Percentiles rank a stretch among this genome's conserved stretches.
These are phyloP conservation scores for Amanita thiersii DNA, from an alignment of 768 basidiomycete species.

Conservation along the genomic window DNA sequence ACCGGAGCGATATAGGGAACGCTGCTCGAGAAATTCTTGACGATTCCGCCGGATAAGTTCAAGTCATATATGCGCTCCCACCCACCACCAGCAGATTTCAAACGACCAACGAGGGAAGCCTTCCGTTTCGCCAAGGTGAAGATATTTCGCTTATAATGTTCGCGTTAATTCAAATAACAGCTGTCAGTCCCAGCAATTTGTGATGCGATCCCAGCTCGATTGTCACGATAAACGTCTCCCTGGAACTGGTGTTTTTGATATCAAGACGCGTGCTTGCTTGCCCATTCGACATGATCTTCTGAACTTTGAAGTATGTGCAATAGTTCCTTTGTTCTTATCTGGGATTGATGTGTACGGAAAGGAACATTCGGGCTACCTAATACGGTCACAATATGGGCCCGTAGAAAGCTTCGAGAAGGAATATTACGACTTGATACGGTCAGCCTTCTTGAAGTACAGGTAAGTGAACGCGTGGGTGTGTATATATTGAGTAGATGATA, in stretches of 20 bases:
- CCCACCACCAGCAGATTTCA: conserved; percentile 14
- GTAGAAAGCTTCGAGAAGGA: conserved; percentile 86
- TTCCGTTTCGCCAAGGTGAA: conserved; percentile 81
- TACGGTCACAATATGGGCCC: conserved; percentile 52
- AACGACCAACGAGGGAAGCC: conserved; percentile 52
- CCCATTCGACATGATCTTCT: conserved; percentile 79
- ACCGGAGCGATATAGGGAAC: conserved; percentile 50
- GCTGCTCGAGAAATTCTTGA: conserved; percentile 84
- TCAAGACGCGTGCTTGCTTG: conserved; percentile 88
- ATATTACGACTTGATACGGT: conserved; percentile 89
- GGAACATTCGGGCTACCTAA: conserved; percentile 77
- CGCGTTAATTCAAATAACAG: conserved; percentile 3
- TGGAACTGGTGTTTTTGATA: conserved; percentile 88
- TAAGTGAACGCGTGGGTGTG: conserved; percentile 23
- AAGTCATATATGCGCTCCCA: conserved; percentile 37
- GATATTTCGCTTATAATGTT: neutral
- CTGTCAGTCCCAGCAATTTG: conserved; percentile 46
- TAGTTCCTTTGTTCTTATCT: neutral
- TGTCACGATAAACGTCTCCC: conserved; percentile 76
- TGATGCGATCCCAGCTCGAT: conserved; percentile 96
- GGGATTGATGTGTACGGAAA: conserved; percentile 18
- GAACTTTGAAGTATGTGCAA: conserved; percentile 56
- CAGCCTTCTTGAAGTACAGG: conserved; percentile 93
- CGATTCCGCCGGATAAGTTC: conserved; percentile 58
- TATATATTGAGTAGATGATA: neutral